Conservation (phyloP, 2,329 filamentous ascomycete genomes). For the Ampelomyces quisqualis region DNA sequence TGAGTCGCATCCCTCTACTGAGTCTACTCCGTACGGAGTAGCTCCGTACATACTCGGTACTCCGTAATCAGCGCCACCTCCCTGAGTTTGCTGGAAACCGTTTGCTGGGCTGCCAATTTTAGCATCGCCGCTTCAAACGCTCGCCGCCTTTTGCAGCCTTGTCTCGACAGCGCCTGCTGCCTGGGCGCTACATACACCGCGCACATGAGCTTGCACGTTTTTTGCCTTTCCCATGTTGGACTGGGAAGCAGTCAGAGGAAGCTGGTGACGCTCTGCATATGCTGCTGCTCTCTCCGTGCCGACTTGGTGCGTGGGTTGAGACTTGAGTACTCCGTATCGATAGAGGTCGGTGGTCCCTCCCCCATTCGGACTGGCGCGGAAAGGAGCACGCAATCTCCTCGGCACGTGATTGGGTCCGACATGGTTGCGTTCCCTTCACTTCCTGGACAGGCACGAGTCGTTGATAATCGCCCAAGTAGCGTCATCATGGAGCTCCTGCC, state of each 20-base stretch:
- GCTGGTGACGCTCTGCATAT: no score
- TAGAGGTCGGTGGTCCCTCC: constrained; percentile 4
- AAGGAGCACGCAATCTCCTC: constrained; percentile 30
- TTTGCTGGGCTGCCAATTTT: constrained; percentile 16
- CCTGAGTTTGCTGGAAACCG: background rate
- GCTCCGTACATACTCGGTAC: constrained; percentile 6
- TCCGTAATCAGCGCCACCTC: constrained; percentile 6
- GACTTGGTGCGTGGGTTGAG: no score
- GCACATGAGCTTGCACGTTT: constrained; percentile 7
- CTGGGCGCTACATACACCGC: constrained; percentile 16
- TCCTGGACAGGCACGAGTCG: constrained; percentile 10
- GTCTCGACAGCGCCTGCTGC: constrained; percentile 12
- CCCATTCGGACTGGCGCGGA: constrained; percentile 12
- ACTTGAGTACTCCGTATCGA: constrained; percentile 12
- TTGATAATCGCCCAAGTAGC: constrained; percentile 19
- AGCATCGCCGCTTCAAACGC: constrained; percentile 27
- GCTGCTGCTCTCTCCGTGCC: no score
- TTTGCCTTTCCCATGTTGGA: no score
- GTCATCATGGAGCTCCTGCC: constrained; percentile 16
- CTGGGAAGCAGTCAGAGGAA: no score
- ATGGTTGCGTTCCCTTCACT: constrained; percentile 11
- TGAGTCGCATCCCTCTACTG: background rate
- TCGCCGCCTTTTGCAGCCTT: constrained; percentile 10
- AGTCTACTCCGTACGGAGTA: background rate
- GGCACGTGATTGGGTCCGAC: constrained; percentile 27